Base-by-base conservation (phyloP, 1,139 yeast genomes). In the Arxiozyma bovina region DNA sequence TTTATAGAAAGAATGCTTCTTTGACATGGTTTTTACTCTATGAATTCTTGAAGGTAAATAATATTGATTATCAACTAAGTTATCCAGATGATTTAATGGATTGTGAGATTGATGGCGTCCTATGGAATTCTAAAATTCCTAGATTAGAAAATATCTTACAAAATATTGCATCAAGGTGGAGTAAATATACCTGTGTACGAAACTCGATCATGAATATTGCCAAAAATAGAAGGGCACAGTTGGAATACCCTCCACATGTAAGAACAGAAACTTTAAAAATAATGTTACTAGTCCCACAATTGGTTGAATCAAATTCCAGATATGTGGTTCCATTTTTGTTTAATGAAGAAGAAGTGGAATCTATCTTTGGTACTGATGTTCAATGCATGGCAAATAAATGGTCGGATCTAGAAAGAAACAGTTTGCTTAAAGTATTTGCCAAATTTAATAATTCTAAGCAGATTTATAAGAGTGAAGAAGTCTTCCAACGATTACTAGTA, bases 231-330 rank as follows among this genome's bases (percentile, higher is more conserved):
- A 70, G 78, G 54, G 75, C 75, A 1, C 67, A 68, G 18, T 58
- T 69, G 30, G 60, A 60, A 2, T 75, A 59, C 52, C 72, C 69
- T 15, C 53, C 57, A 53, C 60, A 61, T 54, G 55, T 68, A 23
- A 58, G 75, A 58, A 61, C 58, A 27, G 69, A 71, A 55, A 57
- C 62, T 5, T 58, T 70, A 25, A 66, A 67, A 55, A 76, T 81
- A 0, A 71, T 89, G 55, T 64, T 71, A 17, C 70, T 75, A 34
- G 71, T 84, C 11, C 90, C 96, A 1, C 72, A 74, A 20, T 60
- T 88, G 42, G 94, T 88, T 1, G 96, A 89, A 66, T 68, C 71
- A 20, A 78, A 85, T 62, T 79, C 84, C 2, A 62, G 73, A 11
- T 73, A 71, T 23, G 70, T 91, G 40, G 79, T 83, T 7, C 85